These are phyloP conservation scores for Kwoniella newhampshirensis DNA, from an alignment of 768 basidiomycete species.

Conservation along the genomic window DNA sequence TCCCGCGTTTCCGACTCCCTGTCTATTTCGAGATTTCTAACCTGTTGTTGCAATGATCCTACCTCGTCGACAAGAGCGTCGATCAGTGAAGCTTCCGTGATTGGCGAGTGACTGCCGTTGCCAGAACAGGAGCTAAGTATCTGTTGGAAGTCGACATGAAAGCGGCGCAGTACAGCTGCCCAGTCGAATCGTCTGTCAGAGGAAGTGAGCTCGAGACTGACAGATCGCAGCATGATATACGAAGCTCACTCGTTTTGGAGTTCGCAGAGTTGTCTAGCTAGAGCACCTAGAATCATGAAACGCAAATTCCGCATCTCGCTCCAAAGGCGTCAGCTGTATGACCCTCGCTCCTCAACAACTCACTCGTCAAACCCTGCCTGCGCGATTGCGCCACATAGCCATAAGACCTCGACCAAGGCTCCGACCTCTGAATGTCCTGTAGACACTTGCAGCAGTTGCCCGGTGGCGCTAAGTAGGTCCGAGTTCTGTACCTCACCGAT, in stretches of 20 bases:
- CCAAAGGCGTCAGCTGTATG: too few species aligned
- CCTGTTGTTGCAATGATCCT: conserved; percentile 58
- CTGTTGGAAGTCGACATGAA: conserved; percentile 6
- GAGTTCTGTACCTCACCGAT: conserved; percentile 24
- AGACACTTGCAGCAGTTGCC: conserved; percentile 1
- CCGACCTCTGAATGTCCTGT: not conserved
- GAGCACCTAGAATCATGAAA: too few species aligned
- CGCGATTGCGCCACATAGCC: not conserved
- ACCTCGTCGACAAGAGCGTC: conserved; percentile 63
- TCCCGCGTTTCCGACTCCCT: conserved; percentile 54
- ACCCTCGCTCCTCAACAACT: too few species aligned
- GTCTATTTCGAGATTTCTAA: not conserved
- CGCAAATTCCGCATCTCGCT: too few species aligned
- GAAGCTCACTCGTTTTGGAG: conserved; percentile 7
- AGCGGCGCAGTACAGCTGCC: not conserved
- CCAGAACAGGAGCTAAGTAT: not conserved
- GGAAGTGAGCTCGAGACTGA: not conserved
- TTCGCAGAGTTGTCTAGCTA: not conserved
- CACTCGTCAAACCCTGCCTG: too few species aligned
- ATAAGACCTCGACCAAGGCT: not conserved
- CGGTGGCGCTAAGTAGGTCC: conserved; percentile 6
- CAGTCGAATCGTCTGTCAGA: conserved; percentile 7
- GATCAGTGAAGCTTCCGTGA: conserved; percentile 7
- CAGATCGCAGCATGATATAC: not conserved
- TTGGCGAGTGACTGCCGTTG: not conserved